Base-by-base conservation (phyloP, 306 rosid species). In the Vicia sativa region DNA sequence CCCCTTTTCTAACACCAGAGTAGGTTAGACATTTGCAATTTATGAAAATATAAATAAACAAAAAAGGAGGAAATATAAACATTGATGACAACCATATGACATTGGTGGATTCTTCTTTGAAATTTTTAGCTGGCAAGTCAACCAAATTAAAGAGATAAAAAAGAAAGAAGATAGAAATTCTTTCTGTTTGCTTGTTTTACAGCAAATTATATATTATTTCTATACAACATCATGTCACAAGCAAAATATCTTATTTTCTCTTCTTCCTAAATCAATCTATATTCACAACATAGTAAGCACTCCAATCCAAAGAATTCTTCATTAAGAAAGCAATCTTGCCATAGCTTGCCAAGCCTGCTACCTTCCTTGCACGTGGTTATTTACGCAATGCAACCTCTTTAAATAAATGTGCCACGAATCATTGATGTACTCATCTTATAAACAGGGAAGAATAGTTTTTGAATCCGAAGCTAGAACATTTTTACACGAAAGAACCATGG, bases 401-500 rank as follows among this genome's bases (percentile, higher is more conserved):
- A 46, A 37, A 59, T 59, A n/a, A 48, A 69, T 38, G 73, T 28
- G 52, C 38, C 59, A 76, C 59, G 71, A 76, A 73, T 62, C 70
- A 53, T 21, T 14, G 35, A 65, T 41, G 75, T 54, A 63, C 18
- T 50, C 55, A 65, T 53, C 65, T 48, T 68, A 23, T 15, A 76
- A 45, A 68, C 65, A 13, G 67, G 41, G 76, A 73, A 59, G 70
- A 70, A 66, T 38, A 5, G 42, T 29, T 16, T 65, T 60, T 48
- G 67, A 68, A 39, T 52, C 62, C 59, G n/a, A 62, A 45, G 21
- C 83, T 80, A 89, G 83, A 89, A 91, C 83, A 92, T 77, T 69
- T 82, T 80, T 74, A 84, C 84, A 71, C 87, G 92, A 49, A 92
- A 86, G 80, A 92, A 89, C 96, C 96, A 92, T 29, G 97, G 97